Base-by-base conservation (phyloP, 805 yeast genomes). In the Metschnikowia continentalis region DNA sequence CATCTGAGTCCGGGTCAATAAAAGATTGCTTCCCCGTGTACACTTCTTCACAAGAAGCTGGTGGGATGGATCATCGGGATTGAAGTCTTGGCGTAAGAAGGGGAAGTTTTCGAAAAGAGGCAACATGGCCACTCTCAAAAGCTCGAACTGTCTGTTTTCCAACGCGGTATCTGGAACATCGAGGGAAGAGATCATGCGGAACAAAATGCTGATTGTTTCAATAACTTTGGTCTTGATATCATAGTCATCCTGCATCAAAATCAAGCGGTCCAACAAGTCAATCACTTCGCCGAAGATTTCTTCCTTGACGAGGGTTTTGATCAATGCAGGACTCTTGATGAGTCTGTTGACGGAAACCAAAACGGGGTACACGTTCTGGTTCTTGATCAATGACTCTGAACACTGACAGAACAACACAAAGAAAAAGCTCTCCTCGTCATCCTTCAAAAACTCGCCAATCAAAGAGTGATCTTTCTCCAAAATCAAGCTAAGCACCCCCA, bases 321-420 rank as follows among this genome's bases (percentile, higher is more conserved):
- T 78, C 14, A 88, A 76, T 3, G 81, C 76, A 2, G 79, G 71
- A 37, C 82, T 78, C 42, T 75, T 78, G 32, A 89, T 71, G 15
- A 90, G 71, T 49, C 81, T 76, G 33, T 64, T 65, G 50, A 71
- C 59, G 0, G 75, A 69, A 1, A 69, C 70, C 52, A 91, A 65
- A 0, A 86, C 83, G 2, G 71, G 70, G 11, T 78, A 60, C 2
- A 83, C 78, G 47, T 71, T 63, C 46, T 77, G 78, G 44, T 70
- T 70, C 48, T 62, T 69, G 15, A 86, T 77, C 54, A 90, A 72
- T 0, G 86, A 80, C 58, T 88, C 96, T 44, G 90, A 76, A 63
- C 96, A 89, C 57, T 88, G 87, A 10, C 96, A 88, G 68, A 86
- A 88, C 37, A 91, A 65, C 32, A 90, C 84, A 62, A 89, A 87